Evolutionary conservation across 2,329 filamentous ascomycete genomes (phyloP).

Genomic region (Orbilia oligospora): DNA sequence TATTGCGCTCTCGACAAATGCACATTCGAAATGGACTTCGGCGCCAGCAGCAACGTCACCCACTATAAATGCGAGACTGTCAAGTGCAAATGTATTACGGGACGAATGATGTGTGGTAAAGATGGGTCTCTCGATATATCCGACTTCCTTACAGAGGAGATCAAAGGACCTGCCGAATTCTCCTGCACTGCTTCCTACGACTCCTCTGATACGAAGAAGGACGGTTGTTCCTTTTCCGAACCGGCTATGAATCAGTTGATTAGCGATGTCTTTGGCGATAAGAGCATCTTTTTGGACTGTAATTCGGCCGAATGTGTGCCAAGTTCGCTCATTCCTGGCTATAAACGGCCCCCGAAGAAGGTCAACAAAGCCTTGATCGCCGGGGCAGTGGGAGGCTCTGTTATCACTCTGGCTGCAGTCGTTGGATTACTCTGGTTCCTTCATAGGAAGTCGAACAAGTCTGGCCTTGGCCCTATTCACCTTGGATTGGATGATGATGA

Average conservation of each 20-base stretch:
- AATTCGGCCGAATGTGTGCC: slow-evolving; percentile 92
- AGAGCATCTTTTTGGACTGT: slow-evolving; percentile 87
- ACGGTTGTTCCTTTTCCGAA: slow-evolving; percentile 88
- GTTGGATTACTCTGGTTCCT: slow-evolving; percentile 81
- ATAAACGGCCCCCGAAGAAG: slow-evolving; percentile 86
- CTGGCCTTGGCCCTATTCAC: slow-evolving; percentile 78
- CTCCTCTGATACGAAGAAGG: slow-evolving; percentile 71
- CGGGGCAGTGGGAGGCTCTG: slow-evolving; percentile 87
- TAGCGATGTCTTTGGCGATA: slow-evolving; percentile 87
- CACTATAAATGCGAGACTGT: slow-evolving; percentile 87
- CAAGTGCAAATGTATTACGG: slow-evolving; percentile 87
- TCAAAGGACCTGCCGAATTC: slow-evolving; percentile 90
- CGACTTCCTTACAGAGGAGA: slow-evolving; percentile 85
- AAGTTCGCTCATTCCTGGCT: slow-evolving; percentile 92
- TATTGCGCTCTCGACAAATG: slow-evolving; percentile 92
- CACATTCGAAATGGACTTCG: slow-evolving; percentile 78
- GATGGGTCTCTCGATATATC: slow-evolving; percentile 91
- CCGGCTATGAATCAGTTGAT: slow-evolving; percentile 94
- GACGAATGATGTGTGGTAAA: slow-evolving; percentile 93
- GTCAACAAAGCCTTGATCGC: slow-evolving; percentile 98
- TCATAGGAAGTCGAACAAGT: slow-evolving; percentile 77
- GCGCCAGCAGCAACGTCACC: slow-evolving; percentile 81
- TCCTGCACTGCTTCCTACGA: slow-evolving; percentile 75
- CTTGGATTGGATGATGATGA: slow-evolving; percentile 91
- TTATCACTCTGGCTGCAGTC: slow-evolving; percentile 75